A percentile compares a stretch with the other conserved stretches of the same genome.
phyloP scores from a whole-genome alignment of 1,284 basidiomycete species.

The Vanrija sp. region DNA sequence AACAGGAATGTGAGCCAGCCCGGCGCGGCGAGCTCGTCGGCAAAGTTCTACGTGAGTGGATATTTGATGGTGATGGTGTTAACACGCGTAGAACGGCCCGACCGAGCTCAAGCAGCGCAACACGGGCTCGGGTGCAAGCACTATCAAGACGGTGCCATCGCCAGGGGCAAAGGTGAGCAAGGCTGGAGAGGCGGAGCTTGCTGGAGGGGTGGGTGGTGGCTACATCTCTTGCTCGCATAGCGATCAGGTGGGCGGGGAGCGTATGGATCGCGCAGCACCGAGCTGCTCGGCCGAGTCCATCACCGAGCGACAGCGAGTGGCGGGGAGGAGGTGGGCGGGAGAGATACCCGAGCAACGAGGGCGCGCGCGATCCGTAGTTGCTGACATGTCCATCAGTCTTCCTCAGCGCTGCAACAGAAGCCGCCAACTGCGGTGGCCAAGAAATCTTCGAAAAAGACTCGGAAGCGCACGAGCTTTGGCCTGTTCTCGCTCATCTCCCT shows the following conservation, averaged over 20 bases:
- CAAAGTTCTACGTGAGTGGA: conserved; percentile 18
- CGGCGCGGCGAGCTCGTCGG: background rate
- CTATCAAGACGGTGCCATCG: too few species aligned
- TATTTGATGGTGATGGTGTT: background rate
- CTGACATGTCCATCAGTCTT: background rate
- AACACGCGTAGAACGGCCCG: background rate
- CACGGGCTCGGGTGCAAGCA: too few species aligned
- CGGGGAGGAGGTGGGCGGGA: too few species aligned
- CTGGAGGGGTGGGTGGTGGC: too few species aligned
- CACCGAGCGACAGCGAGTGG: too few species aligned
- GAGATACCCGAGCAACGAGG: too few species aligned
- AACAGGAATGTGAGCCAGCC: background rate
- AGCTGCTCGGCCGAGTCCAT: too few species aligned
- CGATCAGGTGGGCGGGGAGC: too few species aligned
- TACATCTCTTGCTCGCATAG: too few species aligned
- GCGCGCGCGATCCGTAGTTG: background rate
- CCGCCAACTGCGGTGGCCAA: background rate
- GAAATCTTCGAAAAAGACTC: background rate
- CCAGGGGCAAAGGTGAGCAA: too few species aligned
- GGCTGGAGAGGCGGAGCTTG: too few species aligned
- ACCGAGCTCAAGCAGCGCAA: background rate
- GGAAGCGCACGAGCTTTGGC: conserved; percentile 26
- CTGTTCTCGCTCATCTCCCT: conserved; percentile 34
- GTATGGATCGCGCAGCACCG: too few species aligned
- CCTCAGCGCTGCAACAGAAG: background rate